phyloP scores from a whole-genome alignment of 345 rosid genomes.

The Corchorus capsularis region DNA sequence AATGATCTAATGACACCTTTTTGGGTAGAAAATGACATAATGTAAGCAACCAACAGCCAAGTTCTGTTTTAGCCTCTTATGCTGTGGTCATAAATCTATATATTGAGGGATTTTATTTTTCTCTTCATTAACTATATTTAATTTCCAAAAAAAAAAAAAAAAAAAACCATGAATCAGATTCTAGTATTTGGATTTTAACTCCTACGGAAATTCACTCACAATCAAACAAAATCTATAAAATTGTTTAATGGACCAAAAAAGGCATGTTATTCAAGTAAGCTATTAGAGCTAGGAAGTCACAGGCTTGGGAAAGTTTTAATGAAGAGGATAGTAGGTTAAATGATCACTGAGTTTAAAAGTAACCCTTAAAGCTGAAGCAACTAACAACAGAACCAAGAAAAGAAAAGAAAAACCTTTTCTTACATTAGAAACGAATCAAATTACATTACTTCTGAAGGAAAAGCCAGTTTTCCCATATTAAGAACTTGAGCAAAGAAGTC shows the following conservation, averaged over 20 bases:
- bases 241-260: neutral
- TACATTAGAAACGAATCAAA: neutral
- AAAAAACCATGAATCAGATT: neutral
- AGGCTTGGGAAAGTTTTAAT: neutral
- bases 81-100: neutral
- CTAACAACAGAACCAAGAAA: neutral
- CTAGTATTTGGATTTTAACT: neutral
- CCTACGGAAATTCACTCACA: slow-evolving; percentile 5
- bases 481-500: neutral
- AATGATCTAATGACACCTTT: neutral
- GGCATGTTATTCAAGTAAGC: neutral
- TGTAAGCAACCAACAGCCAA: neutral
- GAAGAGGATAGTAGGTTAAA: neutral
- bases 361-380: neutral
- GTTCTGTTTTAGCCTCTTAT: neutral
- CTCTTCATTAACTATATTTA: neutral
- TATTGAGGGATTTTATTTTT: neutral
- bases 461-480: neutral
- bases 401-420: neutral
- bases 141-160: neutral
- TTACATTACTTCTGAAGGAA: neutral
- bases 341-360: neutral
- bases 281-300: neutral
- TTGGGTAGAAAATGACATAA: neutral
- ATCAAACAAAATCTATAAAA: neutral